phyloP scores from a whole-genome alignment of 371 early-diverging fungal species.

The Syncephalastrum racemosum region DNA sequence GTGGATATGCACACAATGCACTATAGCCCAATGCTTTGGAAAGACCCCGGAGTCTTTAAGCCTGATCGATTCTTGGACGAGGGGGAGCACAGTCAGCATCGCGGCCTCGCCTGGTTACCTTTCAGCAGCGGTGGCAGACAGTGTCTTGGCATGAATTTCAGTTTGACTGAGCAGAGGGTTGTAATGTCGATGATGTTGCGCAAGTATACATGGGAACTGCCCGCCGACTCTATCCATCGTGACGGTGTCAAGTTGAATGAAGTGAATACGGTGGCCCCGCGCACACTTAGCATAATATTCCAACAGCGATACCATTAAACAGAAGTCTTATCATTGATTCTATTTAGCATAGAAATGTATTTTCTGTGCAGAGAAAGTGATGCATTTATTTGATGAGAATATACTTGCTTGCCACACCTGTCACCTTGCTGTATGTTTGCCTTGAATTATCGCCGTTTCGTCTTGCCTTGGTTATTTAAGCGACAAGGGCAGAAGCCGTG shows the following conservation, averaged over 20 bases:
- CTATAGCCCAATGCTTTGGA: slow-evolving; percentile 16
- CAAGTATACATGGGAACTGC: slow-evolving; percentile 18
- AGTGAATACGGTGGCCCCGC: slow-evolving; percentile 4
- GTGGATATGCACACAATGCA: slow-evolving; percentile 3
- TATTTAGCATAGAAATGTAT: too few species aligned
- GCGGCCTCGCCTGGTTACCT: slow-evolving; percentile 24
- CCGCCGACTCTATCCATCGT: slow-evolving; percentile 22
- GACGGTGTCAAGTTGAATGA: slow-evolving; percentile 16
- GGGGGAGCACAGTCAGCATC: background rate
- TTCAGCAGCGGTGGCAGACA: slow-evolving; percentile 36
- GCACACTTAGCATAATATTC: too few species aligned
- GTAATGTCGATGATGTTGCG: slow-evolving; percentile 23
- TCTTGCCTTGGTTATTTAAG: slow-evolving; percentile 20
- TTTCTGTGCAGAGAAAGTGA: too few species aligned
- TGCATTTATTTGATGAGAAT: too few species aligned
- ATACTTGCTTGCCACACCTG: too few species aligned
- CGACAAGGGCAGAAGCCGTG: slow-evolving; percentile 53
- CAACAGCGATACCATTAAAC: too few species aligned
- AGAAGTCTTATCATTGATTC: too few species aligned
- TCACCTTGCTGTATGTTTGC: too few species aligned
- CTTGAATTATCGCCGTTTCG: too few species aligned
- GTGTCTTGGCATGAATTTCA: slow-evolving; percentile 45
- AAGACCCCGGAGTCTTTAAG: slow-evolving; percentile 25
- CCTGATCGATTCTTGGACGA: slow-evolving; percentile 25
- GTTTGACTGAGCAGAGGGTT: slow-evolving; percentile 24